Evolutionary conservation across 495 filamentous ascomycete genomes (phyloP), one percentile per base, ranked within the genome.

Genomic region (Astrocystis sublimbata): DNA sequence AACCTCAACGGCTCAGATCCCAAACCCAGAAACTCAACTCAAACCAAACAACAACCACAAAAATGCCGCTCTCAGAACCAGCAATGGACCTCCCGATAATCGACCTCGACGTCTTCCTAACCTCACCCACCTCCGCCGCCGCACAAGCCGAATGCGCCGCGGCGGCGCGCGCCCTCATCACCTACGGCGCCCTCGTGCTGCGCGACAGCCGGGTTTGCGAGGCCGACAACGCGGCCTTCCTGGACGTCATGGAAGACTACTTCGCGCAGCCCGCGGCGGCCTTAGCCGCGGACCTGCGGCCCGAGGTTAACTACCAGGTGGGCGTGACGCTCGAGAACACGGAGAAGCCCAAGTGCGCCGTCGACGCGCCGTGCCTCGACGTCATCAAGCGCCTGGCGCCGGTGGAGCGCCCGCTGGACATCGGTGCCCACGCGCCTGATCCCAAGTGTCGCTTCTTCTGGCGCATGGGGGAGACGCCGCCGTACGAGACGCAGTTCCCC

Each of bases 261-360:
- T 82, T 82, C 63, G 78, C 79, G 49, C 80, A 81, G 69, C 79
- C 79, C 46, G 73, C 72, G 9, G 76, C 55, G 6, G 67, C 69
- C 6, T 71, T 81, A 23, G 60, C 61, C 38, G 61, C 65, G 19
- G 80, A 82, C 58, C 79, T 81, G 68, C 75, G 80, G 3, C 80
- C 80, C 40, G 79, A 79, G 65, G 69, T 82, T 15, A 70, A 72
- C 52, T 82, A 77, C 68, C 80, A 82, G 71, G 76, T 82, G 41
- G 80, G 80, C 64, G 80, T 81, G 19, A 82, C 80, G 26, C 76
- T 82, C 47, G 80, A 81, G 45, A 81, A 82, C 73, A 82, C 80
- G 36, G 80, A 82, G 68, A 81, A 78, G 74, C 80, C 80, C 41
- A 81, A 81, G 71, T 82, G 80, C 66, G 80, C 80, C 56, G 78